Evolutionary conservation across 1,139 yeast genomes (phyloP), one percentile per base, ranked within the genome.

Genomic region (Yamadazyma kanchanaburiensis): DNA sequence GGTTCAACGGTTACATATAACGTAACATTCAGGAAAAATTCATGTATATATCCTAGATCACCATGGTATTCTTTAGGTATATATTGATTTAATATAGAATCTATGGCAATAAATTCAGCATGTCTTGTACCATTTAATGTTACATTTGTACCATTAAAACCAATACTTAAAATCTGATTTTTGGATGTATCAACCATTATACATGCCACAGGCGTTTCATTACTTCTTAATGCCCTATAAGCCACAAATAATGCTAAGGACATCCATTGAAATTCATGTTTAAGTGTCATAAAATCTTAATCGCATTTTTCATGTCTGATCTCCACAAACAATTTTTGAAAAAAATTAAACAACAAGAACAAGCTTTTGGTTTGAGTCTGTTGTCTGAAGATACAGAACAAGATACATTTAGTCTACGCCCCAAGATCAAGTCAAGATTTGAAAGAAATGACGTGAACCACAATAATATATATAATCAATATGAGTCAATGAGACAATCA

Each of bases 1-100:
- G 99, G 99, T 55, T 91, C 99, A 1, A 91, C 97, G 0, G 97
- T 87, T 15, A 91, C 99, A 54, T 88, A 91, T 12, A 91, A 64
- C 20, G 77, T 77, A 12, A 38, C 75, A 53, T 42, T 72, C 66
- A 30, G 59, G 47, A 57, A 87, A 62, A 10, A 77, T 44, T 9
- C 45, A 36, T 17, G 46, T 15, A 53, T 15, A 42, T 42, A 28
- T 34, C 50, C 10, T 31, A 31, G 11, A 22, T 48, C 43, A 3
- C 39, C 34, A 12, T 43, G 26, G 9, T 40, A 26, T 1, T 39
- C 39, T n/a, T 28, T 22, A 4, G 49, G 49, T 8, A 48, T 31
- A 21, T 28, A 26, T 10, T 32, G 24, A 7, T 33, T 39, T 23
- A 75, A 50, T 2, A 84, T 70, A 24, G 62, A 53, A 33, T 80